Conservation (phyloP, 768 basidiomycete species). For the Boletus eberwhitei region DNA sequence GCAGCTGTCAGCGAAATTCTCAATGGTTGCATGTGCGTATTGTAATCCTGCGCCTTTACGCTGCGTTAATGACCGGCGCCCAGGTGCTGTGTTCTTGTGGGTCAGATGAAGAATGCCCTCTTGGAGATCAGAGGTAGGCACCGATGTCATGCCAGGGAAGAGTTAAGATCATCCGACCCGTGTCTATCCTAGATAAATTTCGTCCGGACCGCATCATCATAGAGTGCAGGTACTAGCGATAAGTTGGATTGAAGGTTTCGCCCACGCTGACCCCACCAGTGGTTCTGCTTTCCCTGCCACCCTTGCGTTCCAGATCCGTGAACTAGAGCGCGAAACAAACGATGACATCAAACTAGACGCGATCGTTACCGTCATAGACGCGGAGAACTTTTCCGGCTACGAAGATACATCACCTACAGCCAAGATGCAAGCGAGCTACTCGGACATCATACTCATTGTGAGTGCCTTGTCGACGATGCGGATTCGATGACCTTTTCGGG, state of each 20-base stretch:
- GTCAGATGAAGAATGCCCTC: constrained; percentile 89
- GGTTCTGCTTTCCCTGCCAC: constrained; percentile 97
- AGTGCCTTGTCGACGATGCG: constrained; percentile 26
- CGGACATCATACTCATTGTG: constrained; percentile 85
- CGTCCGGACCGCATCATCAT: constrained; percentile 90
- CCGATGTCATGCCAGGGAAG: neutral
- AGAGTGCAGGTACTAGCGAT: constrained; percentile 83
- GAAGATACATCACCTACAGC: constrained; percentile 91
- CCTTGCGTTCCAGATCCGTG: constrained; percentile 89
- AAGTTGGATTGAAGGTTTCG: neutral
- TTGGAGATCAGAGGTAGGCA: constrained; percentile 78
- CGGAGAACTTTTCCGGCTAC: constrained; percentile 89
- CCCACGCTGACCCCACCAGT: constrained; percentile 35
- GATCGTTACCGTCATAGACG: constrained; percentile 87
- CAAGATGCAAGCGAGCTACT: constrained; percentile 93
- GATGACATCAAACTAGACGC: constrained; percentile 82
- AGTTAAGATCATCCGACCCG: neutral
- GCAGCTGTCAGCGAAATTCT: constrained; percentile 89
- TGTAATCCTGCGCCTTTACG: neutral
- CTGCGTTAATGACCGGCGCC: neutral
- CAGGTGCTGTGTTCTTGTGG: constrained; percentile 92
- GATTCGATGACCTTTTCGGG: constrained; percentile 4
- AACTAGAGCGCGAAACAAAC: constrained; percentile 75
- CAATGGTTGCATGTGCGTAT: constrained; percentile 86
- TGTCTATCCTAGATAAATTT: constrained; percentile 60